Evolutionary conservation across 148 eudicot genomes (phyloP).

Genomic region (Chenopodium suecicum): DNA sequence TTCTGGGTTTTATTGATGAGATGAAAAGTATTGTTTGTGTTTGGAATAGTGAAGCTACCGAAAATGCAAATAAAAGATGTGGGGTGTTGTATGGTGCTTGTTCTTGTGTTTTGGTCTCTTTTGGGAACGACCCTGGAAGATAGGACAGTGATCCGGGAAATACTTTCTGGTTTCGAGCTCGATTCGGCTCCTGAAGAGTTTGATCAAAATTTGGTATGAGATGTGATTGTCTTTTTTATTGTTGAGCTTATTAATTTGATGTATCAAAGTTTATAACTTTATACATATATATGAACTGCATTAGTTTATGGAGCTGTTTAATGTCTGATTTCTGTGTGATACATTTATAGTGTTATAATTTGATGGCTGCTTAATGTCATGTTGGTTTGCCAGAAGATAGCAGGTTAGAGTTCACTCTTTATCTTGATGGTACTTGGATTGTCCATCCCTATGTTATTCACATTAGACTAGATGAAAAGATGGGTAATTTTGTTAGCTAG

Average conservation of each 20-base stretch:
- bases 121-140: conserved; percentile 41
- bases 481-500: not conserved
- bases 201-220: conserved; percentile 58
- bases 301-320: conserved; percentile 15
- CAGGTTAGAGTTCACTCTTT: not conserved
- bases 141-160: conserved; percentile 32
- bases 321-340: not conserved
- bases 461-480: not conserved
- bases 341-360: not conserved
- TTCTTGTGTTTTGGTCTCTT: conserved; percentile 39
- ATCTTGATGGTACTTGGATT: not conserved
- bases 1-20: conserved; percentile 41
- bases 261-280: not conserved
- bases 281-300: not conserved
- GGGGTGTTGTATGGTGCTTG: conserved; percentile 39
- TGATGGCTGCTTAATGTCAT: conserved; percentile 7
- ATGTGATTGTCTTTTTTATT: not conserved
- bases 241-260: conserved; percentile 13
- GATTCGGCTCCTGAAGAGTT: conserved; percentile 38
- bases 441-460: not conserved
- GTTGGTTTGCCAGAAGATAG: not conserved
- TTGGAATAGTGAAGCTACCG: conserved; percentile 42
- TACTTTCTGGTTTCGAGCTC: conserved; percentile 35
- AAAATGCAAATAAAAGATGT: conserved; percentile 45
- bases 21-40: conserved; percentile 38